Percentiles rank a stretch among this genome's conserved stretches.
phyloP scores from a whole-genome alignment of 176 grass and related monocot species.

The Puya raimondii region DNA sequence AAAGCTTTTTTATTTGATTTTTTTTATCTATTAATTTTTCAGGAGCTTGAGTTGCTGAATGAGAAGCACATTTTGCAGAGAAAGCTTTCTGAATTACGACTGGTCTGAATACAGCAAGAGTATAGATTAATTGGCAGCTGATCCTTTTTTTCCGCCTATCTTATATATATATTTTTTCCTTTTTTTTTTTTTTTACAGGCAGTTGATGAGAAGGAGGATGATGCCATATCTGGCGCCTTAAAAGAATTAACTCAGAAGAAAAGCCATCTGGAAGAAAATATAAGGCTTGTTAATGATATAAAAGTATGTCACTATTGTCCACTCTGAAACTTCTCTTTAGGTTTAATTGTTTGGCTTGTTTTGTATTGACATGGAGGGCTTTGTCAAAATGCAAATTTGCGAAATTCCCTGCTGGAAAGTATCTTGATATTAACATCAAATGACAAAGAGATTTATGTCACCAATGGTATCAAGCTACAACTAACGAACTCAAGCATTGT shows the following conservation, averaged over 20 bases:
- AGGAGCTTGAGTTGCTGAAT: slow-evolving; percentile 73
- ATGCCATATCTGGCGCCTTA: slow-evolving; percentile 66
- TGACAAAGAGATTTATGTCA: too few species aligned
- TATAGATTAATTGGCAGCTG: slow-evolving; percentile 4
- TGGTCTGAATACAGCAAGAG: slow-evolving; percentile 40
- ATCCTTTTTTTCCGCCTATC: slow-evolving; percentile 3
- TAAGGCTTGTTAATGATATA: slow-evolving; percentile 62
- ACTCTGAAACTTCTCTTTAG: not conserved
- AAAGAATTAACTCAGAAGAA: slow-evolving; percentile 86
- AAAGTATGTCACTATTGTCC: slow-evolving; percentile 52
- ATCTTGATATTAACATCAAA: too few species aligned
- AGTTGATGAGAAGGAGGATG: slow-evolving; percentile 87
- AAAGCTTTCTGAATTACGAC: slow-evolving; percentile 78
- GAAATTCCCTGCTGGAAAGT: not conserved
- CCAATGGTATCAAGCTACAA: too few species aligned
- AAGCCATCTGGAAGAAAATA: slow-evolving; percentile 65
- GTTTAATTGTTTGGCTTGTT: too few species aligned
- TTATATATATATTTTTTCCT: slow-evolving; percentile 22
- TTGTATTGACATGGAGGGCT: too few species aligned
- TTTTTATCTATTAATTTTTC: slow-evolving; percentile 17
- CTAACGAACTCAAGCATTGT: not conserved
- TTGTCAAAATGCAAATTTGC: not conserved
- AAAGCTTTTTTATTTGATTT: slow-evolving; percentile 16
- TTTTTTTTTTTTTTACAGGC: slow-evolving; percentile 35
- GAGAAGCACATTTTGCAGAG: slow-evolving; percentile 94